Percentiles rank a stretch among this genome's conserved stretches.
These are phyloP conservation scores for Suillus fuscotomentosus DNA, from an alignment of 768 basidiomycete genomes.

Conservation along the genomic window DNA sequence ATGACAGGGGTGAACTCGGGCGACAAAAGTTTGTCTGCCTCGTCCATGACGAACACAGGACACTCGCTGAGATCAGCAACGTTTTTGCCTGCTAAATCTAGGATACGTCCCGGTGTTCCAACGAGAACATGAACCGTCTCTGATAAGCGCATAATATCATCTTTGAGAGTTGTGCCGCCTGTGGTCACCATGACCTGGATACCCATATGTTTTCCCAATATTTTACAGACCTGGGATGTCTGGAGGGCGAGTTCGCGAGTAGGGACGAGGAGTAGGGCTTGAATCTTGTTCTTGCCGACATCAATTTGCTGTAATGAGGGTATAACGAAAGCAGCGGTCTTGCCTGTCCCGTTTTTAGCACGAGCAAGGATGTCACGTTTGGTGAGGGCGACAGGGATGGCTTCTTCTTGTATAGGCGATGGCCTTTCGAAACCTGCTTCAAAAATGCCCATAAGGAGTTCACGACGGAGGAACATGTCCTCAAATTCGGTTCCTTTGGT, in stretches of 20 bases:
- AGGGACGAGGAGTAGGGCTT: conserved; percentile 94
- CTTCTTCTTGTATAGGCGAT: conserved; percentile 98
- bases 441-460: conserved; percentile 99
- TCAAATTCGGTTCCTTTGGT: conserved; percentile 96
- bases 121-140: conserved; percentile 95
- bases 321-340: conserved; percentile 99
- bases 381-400: conserved; percentile 91
- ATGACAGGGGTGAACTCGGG: conserved; percentile 98
- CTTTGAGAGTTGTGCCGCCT: conserved; percentile 95
- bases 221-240: conserved; percentile 99
- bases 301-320: conserved; percentile 94
- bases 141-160: conserved; percentile 91
- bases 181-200: conserved; percentile 99
- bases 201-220: conserved; percentile 92
- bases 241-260: conserved; percentile 98
- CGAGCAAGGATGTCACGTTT: conserved; percentile 94
- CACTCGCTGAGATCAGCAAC: conserved; percentile 95
- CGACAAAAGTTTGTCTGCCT: conserved; percentile 96
- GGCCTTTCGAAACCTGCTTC: conserved; percentile 97
- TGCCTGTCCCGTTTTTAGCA: conserved; percentile 96
- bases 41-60: conserved; percentile 98
- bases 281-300: conserved; percentile 80
- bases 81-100: conserved; percentile 90
- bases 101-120: conserved; percentile 93
- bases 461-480: conserved; percentile 87